Evolutionary conservation across 1,284 basidiomycete genomes (phyloP), one percentile per base, ranked within the genome.

Genomic region (Pisolithus thermaeus): DNA sequence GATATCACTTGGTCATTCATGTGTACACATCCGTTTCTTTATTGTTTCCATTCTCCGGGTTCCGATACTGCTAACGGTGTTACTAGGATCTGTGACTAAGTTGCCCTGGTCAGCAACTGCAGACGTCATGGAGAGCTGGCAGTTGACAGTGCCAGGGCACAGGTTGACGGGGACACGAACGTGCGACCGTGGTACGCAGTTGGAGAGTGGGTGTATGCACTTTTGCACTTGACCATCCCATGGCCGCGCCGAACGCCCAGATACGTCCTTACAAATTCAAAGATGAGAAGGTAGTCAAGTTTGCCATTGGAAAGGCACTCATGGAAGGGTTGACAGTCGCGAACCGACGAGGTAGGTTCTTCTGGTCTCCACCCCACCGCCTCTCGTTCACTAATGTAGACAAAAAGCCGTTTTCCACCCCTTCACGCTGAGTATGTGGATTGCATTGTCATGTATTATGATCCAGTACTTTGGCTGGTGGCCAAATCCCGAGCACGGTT

Each of bases 241-340:
- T 66, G 64, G 56, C 44, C 11, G 62, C 65, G 45, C 61, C 65
- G 12, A 53, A 52, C 28, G 79, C 77, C n/a, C 62, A 67, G 41
- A 85, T 90, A 38, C 82, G 89, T 46, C 66, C 70, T 1, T 81
- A 76, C 59, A 58, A 66, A 32, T 54, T 69, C 6, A 57, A 64
- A 11, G 87, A 91, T 64, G 71, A 77, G 49, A 83, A 79, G 58
- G 63, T 75, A 7, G 77, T 82, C 35, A 78, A 76, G 50, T 88
- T 90, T 67, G 74, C 79, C 55, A 69, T 91, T 18, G 84, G 81
- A 28, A 84, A 87, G 61, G 73, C 81, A 7, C 73, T 77, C 45
- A 83, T 92, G 80, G 86, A 89, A 61, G 73, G 76, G 20, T 75
- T 92, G 32, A 83, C 85, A 5, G 68, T 73, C 11, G 88, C 88